Percentiles rank a stretch among this genome's conserved stretches.
These are phyloP conservation scores for Talaromyces amestolkiae DNA, from an alignment of 2,329 filamentous ascomycete species.

Conservation along the genomic window DNA sequence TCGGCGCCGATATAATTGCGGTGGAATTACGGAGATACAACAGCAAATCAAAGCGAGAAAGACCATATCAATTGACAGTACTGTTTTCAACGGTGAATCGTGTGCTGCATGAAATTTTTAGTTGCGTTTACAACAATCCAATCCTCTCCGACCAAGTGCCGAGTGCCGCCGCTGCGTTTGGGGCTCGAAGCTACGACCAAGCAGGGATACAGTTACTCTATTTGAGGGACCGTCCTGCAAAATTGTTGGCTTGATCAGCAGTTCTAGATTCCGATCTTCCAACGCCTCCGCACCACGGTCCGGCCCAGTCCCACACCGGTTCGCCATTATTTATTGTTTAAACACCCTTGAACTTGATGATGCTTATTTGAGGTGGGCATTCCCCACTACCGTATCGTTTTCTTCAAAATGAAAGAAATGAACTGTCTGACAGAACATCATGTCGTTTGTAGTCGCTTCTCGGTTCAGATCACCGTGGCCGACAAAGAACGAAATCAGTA, in stretches of 20 bases:
- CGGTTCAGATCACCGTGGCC: constrained; percentile 11
- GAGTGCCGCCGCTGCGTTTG: constrained; percentile 5
- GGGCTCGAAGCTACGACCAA: neutral
- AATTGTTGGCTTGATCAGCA: constrained; percentile 12
- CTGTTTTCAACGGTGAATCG: constrained; percentile 4
- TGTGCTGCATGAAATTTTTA: constrained; percentile 10
- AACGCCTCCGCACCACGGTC: constrained; percentile 2
- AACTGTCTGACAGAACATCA: constrained; percentile 7
- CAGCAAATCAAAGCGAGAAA: neutral
- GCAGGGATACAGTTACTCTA: neutral
- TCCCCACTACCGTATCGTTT: neutral
- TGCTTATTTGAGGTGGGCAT: constrained; percentile 17
- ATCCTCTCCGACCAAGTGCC: constrained; percentile 4
- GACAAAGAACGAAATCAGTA: constrained; percentile 1
- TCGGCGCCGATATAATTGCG: constrained; percentile 1
- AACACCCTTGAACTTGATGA: constrained; percentile 1
- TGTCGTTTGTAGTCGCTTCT: constrained; percentile 16
- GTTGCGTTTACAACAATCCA: constrained; percentile 12
- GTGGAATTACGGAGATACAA: constrained; percentile 1
- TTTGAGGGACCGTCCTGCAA: constrained; percentile 1
- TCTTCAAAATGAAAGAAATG: neutral
- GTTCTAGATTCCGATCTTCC: constrained; percentile 1
- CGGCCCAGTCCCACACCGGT: constrained; percentile 6
- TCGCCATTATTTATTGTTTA: neutral
- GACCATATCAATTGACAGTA: neutral